Percentiles rank a stretch among this genome's conserved stretches.
phyloP scores from a whole-genome alignment of 805 yeast species.

The Myxozyma neotropica region DNA sequence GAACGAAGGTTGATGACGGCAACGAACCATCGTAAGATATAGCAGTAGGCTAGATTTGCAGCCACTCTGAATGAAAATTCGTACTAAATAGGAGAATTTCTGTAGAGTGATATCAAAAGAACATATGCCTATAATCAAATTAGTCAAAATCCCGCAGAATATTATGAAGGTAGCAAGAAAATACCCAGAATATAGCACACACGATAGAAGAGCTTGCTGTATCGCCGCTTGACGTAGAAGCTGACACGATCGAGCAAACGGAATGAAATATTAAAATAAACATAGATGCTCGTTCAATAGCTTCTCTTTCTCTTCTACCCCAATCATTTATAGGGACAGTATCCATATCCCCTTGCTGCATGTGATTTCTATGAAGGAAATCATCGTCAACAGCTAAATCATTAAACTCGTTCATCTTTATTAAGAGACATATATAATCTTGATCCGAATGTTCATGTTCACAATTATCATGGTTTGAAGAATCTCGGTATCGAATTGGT shows the following conservation, averaged over 20 bases:
- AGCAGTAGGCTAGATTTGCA: constrained; percentile 5
- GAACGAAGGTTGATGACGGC: constrained; percentile 1
- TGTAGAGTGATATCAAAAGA: not conserved
- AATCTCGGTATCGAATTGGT: not conserved
- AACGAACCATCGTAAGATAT: not conserved
- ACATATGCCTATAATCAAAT: not conserved
- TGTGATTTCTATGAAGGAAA: constrained; percentile 1
- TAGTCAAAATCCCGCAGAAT: not conserved
- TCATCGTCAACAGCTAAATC: constrained; percentile 12
- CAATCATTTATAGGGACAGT: not conserved
- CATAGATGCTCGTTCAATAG: constrained; percentile 1
- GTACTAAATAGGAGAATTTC: constrained; percentile 3
- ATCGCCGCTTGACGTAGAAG: not conserved
- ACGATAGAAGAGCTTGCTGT: not conserved
- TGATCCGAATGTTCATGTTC: not conserved
- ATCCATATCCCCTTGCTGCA: constrained; percentile 1
- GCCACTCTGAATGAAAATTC: constrained; percentile 9
- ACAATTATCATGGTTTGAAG: not conserved
- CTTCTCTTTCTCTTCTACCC: constrained; percentile 6
- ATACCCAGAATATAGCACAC: constrained; percentile 1
- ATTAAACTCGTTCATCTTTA: not conserved
- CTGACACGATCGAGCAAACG: not conserved
- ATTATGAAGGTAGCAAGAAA: not conserved
- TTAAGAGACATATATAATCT: constrained; percentile 59
- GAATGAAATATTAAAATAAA: not conserved